Evolutionary conservation across 2,329 filamentous ascomycete genomes (phyloP).

Genomic region (Fusarium brachygibbosum): DNA sequence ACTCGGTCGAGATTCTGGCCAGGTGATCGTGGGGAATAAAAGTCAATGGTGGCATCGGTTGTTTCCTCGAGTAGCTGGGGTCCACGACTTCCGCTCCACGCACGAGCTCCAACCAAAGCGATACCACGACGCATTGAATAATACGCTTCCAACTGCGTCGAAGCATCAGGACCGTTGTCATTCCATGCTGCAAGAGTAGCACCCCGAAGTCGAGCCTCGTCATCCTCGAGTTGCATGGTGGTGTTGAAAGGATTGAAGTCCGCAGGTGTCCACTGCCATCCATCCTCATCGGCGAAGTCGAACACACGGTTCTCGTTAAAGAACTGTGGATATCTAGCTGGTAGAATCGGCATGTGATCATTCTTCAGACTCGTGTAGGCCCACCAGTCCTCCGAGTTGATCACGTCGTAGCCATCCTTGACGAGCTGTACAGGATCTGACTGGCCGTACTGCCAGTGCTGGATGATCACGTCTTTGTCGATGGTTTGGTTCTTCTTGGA

Average conservation of each 20-base stretch:
- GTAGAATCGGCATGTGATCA: slow-evolving; percentile 30
- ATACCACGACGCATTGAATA: slow-evolving; percentile 32
- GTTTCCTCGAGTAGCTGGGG: neutral
- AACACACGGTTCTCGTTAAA: slow-evolving; percentile 23
- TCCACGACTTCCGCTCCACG: slow-evolving; percentile 23
- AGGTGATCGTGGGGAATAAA: slow-evolving; percentile 16
- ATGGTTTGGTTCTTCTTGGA: slow-evolving; percentile 27
- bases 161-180: slow-evolving; percentile 23
- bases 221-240: slow-evolving; percentile 4
- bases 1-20: slow-evolving; percentile 19
- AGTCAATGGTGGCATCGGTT: slow-evolving; percentile 3
- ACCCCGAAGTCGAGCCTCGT: neutral
- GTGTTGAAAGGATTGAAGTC: slow-evolving; percentile 22
- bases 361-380: slow-evolving; percentile 31
- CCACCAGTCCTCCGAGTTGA: slow-evolving; percentile 36
- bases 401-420: slow-evolving; percentile 20
- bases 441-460: slow-evolving; percentile 34
- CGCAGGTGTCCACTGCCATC: slow-evolving; percentile 26
- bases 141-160: slow-evolving; percentile 22
- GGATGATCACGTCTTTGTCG: slow-evolving; percentile 11
- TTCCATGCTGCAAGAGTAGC: slow-evolving; percentile 23
- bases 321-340: slow-evolving; percentile 25
- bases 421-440: slow-evolving; percentile 14
- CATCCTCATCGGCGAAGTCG: slow-evolving; percentile 2
- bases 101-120: slow-evolving; percentile 19